Base-by-base conservation (phyloP, 208 protist species). In the Acanthamoeba triangularis region DNA sequence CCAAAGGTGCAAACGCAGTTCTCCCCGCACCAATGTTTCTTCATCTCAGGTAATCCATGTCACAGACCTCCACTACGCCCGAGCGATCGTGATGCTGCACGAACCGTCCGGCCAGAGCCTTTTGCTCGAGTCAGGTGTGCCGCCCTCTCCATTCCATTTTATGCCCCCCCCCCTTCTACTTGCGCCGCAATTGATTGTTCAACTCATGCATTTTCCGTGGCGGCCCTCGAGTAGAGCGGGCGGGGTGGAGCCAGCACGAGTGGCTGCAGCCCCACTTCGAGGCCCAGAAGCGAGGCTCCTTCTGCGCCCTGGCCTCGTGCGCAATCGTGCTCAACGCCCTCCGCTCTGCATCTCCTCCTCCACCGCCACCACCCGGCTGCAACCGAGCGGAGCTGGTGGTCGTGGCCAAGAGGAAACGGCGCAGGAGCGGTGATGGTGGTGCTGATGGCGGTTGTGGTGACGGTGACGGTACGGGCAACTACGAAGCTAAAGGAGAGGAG, bases 211-310 rank as follows among this genome's bases (percentile, higher is more conserved):
- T 25, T 13, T n/a, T 72, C 63, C 37, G 30, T 13, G n/a, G 13
- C 33, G 63, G 10, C 14, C n/a, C n/a, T n/a, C 16, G 54, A 23
- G n/a, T 28, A 72, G 63, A 72, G 30, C 4, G n/a, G 23, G n/a
- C 63, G 0, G 63, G 63, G n/a, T 72, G 63, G 63, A 72, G 63
- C 63, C 63, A 72, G n/a, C 63, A 72, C n/a, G 63, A 0, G 10
- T 72, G 63, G 63, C 4, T 72, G 63, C 63, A 37, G 63, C 23
- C n/a, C 63, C 63, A 72, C 63, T 72, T 72, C n/a, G 63, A 72
- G 63, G 63, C n/a, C 63, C 63, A 72, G 63, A 10, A 20, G 8
- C 63, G 63, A 0, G 63, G 63, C 30, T 72, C 63, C 63, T 72
- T 37, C 63, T 72, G 63, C 63, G 63, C 63, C 10, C 63, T 72